Evolutionary conservation across 2,329 filamentous ascomycete species (phyloP).

Genomic region (Atkinsonella texensis): DNA sequence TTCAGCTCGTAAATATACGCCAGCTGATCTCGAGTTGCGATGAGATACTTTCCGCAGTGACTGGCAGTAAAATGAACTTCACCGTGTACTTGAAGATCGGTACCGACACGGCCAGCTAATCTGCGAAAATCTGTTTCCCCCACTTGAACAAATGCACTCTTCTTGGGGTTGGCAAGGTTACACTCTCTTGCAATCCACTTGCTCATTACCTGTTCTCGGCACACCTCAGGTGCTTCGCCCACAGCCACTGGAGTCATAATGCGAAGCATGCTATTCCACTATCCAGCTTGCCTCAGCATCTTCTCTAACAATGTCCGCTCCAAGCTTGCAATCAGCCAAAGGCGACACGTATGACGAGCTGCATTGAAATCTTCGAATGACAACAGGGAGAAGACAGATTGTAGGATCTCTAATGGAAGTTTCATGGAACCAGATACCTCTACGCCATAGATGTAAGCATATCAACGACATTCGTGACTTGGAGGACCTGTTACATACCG

Average conservation of each 20-base stretch:
- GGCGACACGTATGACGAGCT: slow-evolving; percentile 45
- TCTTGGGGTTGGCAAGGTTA: slow-evolving; percentile 9
- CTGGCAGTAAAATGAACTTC: slow-evolving; percentile 37
- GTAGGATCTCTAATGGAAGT: slow-evolving; percentile 24
- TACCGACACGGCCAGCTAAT: slow-evolving; percentile 13
- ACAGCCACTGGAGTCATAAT: slow-evolving; percentile 14
- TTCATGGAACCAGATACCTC: slow-evolving; percentile 15
- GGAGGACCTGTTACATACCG: not conserved
- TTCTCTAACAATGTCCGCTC: slow-evolving; percentile 33
- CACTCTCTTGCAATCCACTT: slow-evolving; percentile 31
- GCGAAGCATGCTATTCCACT: slow-evolving; percentile 28
- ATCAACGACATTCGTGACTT: not conserved
- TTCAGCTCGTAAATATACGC: slow-evolving; percentile 43
- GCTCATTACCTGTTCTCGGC: slow-evolving; percentile 24
- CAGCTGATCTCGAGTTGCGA: slow-evolving; percentile 39
- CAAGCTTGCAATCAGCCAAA: slow-evolving; percentile 48
- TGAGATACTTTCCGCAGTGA: slow-evolving; percentile 44
- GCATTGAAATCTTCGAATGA: slow-evolving; percentile 39
- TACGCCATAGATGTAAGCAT: not conserved
- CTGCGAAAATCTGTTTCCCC: slow-evolving; percentile 25
- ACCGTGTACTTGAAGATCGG: slow-evolving; percentile 13
- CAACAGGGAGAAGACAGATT: slow-evolving; percentile 23
- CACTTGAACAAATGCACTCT: slow-evolving; percentile 19
- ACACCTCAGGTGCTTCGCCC: slow-evolving; percentile 7
- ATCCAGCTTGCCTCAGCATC: slow-evolving; percentile 45